Evolutionary conservation across 305 asterid species (phyloP).

Genomic region (Petunia hybrid): DNA sequence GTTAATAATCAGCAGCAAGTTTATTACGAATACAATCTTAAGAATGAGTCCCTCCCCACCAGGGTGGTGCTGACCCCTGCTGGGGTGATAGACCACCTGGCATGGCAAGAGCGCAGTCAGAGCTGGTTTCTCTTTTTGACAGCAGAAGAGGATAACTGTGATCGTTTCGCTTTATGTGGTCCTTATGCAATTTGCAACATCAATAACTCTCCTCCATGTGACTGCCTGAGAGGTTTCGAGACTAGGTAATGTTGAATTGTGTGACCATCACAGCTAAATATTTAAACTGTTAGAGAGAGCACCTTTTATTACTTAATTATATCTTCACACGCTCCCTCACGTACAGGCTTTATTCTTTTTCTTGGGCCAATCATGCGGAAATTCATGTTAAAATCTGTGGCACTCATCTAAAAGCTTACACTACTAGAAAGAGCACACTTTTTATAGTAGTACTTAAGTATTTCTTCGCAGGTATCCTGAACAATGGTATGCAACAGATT

Average conservation of each 20-base stretch:
- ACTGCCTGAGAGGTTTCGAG: constrained; percentile 36
- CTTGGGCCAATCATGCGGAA: neutral
- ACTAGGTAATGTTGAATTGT: constrained; percentile 18
- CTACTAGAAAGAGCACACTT: too few relatives aligned
- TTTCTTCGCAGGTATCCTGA: constrained; percentile 29
- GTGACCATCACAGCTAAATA: neutral
- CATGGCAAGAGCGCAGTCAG: constrained; percentile 28
- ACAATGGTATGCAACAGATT: constrained; percentile 32
- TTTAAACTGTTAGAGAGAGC: neutral
- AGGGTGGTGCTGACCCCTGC: constrained; percentile 24
- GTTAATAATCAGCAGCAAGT: constrained; percentile 25
- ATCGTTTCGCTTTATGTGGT: constrained; percentile 41
- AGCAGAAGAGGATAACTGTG: constrained; percentile 38
- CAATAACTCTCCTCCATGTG: constrained; percentile 34
- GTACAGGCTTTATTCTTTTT: neutral
- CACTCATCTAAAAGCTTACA: too few relatives aligned
- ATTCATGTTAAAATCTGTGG: too few relatives aligned
- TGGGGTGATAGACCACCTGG: constrained; percentile 17
- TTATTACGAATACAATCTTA: constrained; percentile 26
- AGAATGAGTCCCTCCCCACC: constrained; percentile 13
- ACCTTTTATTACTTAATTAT: neutral
- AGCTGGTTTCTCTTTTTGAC: constrained; percentile 37
- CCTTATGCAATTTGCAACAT: constrained; percentile 39
- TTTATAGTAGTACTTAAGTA: neutral
- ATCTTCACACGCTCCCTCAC: neutral